Base-by-base conservation (phyloP, 108 stramenopile species). In the Cafeteria roenbergensis region DNA sequence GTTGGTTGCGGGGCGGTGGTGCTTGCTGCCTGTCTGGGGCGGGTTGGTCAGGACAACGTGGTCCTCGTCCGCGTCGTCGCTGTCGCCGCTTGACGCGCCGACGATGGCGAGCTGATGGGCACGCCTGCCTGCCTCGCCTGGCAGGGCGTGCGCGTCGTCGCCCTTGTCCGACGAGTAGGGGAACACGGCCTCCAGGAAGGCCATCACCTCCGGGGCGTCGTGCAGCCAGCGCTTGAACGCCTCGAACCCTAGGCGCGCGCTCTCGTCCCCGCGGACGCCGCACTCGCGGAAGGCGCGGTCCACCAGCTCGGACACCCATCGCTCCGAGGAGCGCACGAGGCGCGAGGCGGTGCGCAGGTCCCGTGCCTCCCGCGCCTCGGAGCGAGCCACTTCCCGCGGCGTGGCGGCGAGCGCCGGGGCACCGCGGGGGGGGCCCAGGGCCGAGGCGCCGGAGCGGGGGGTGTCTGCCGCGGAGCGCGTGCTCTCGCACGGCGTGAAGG, bases 141-240 rank as follows among this genome's bases (percentile, higher is more conserved):
- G 42, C 12, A 48, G 42, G 42, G 42, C 42, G 30, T 17, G 20
- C 59, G 9, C 59, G 17, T 61, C 59, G 2, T 2, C 37, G 2
- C 21, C 59, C 34, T 1, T 6, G 17, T 32, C 2, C 17, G 8
- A 1, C 24, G 2, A 8, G 37, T 26, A 61, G 24, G 59, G 59
- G 59, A 61, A 61, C 37, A 61, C 59, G 59, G 59, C 8, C 8
- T 8, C 9, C 59, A 61, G 59, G 37, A 26, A 61, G 20, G 2
- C 24, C 22, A 32, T 2, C 20, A 61, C 3, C 17, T 3, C 30
- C 2, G 59, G 59, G 24, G 2, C 2, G 9, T 28, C 2, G 17
- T 27, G 20, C 59, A 61, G 59, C 17, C 22, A 61, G 20, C 24
- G 22, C 3, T 24, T n/a, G 59, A 61, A 61, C 59, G 8, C 34